phyloP scores from a whole-genome alignment of 2,329 filamentous ascomycete genomes.

The Microdochium paspali region DNA sequence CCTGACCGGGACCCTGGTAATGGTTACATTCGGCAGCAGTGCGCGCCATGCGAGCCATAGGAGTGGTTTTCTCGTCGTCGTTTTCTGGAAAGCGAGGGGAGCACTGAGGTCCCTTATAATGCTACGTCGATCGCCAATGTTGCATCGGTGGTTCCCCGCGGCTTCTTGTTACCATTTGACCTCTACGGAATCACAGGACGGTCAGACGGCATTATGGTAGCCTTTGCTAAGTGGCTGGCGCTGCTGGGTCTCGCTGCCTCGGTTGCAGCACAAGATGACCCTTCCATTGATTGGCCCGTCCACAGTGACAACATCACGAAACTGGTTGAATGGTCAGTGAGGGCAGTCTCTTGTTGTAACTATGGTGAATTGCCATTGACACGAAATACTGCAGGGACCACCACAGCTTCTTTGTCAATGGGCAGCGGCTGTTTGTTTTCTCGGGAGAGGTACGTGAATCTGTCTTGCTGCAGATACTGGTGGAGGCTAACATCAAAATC shows the following conservation, averaged over 20 bases:
- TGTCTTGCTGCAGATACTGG: background rate
- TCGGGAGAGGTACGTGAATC: conserved; percentile 25
- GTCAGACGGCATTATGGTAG: background rate
- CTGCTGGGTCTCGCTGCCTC: background rate
- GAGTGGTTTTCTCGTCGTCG: no score
- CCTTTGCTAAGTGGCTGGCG: background rate
- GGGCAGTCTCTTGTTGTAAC: background rate
- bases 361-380: background rate
- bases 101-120: no score
- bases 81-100: no score
- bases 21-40: no score
- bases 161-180: no score
- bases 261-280: background rate
- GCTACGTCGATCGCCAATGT: no score
- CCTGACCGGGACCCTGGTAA: no score
- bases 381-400: conserved; percentile 21
- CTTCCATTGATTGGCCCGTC: conserved; percentile 14
- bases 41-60: no score
- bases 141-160: no score
- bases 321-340: conserved; percentile 19
- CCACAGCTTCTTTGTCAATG: conserved; percentile 29
- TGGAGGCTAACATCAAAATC: conserved; percentile 1
- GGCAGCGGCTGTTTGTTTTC: conserved; percentile 30
- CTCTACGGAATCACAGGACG: no score
- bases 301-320: conserved; percentile 21